These are phyloP conservation scores for Ceratocystis eucalypticola DNA, from an alignment of 2,329 filamentous ascomycete species.

Conservation along the genomic window DNA sequence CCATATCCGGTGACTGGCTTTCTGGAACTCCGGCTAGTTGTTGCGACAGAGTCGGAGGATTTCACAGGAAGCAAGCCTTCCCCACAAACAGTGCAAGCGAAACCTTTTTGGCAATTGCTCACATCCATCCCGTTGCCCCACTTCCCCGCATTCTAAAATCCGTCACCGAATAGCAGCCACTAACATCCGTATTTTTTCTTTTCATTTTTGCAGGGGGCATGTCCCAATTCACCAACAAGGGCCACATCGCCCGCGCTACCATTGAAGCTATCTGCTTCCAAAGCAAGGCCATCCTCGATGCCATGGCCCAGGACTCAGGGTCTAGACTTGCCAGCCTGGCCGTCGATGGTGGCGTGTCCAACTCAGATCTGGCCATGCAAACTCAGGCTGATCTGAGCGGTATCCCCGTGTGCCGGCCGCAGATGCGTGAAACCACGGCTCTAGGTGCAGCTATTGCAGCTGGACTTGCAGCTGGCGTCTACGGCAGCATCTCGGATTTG, in stretches of 20 bases:
- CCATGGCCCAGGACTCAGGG: constrained; percentile 77
- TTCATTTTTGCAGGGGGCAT: constrained; percentile 49
- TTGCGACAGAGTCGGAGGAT: not conserved
- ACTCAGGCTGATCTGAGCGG: constrained; percentile 75
- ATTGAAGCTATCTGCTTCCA: constrained; percentile 88
- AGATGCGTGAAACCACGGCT: constrained; percentile 83
- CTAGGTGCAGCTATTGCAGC: constrained; percentile 81
- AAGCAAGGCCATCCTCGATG: constrained; percentile 79
- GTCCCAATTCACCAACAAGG: constrained; percentile 70
- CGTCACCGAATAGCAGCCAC: not conserved
- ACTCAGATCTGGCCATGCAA: constrained; percentile 81
- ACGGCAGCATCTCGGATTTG: constrained; percentile 62
- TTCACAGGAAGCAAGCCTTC: too few relatives aligned
- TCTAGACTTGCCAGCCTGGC: constrained; percentile 61
- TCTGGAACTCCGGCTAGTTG: too few relatives aligned
- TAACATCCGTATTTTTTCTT: constrained; percentile 12
- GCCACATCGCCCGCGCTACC: constrained; percentile 78
- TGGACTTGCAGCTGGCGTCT: constrained; percentile 68
- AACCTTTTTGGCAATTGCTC: not conserved
- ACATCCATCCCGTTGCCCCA: not conserved
- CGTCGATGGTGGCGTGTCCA: constrained; percentile 82
- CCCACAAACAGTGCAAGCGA: constrained; percentile 7
- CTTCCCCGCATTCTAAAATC: constrained; percentile 3
- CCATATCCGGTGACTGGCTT: too few relatives aligned
- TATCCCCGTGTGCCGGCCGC: constrained; percentile 69